These are phyloP conservation scores for Trametes cinnabarina DNA, from an alignment of 768 basidiomycete species.

Conservation along the genomic window DNA sequence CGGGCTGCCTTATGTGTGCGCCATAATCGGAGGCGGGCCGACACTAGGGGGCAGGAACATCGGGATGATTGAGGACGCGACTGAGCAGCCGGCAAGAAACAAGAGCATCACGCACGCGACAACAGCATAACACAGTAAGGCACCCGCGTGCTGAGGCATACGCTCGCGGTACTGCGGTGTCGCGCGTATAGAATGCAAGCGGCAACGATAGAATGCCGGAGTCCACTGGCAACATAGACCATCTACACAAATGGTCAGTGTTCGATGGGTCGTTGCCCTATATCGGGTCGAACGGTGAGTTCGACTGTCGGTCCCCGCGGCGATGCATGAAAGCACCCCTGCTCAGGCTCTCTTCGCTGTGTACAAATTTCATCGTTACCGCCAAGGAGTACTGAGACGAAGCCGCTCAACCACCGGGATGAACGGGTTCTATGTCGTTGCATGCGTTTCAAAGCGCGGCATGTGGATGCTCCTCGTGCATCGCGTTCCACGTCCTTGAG, in stretches of 20 bases:
- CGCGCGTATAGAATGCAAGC: constrained; percentile 6
- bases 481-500: constrained; percentile 16
- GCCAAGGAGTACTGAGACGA: constrained; percentile 11
- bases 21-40: not conserved
- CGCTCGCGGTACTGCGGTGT: constrained; percentile 5
- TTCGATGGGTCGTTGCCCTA: not conserved
- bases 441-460: constrained; percentile 12
- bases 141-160: constrained; percentile 12
- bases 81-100: constrained; percentile 1
- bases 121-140: not conserved
- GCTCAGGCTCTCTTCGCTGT: constrained; percentile 8
- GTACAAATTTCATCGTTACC: not conserved
- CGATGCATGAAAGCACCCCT: constrained; percentile 14
- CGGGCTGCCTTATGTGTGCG: not conserved
- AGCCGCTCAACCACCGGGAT: constrained; percentile 14
- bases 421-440: constrained; percentile 6
- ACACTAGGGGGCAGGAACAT: not conserved
- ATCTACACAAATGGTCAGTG: not conserved
- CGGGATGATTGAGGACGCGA: not conserved
- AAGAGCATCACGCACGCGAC: constrained; percentile 2
- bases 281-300: constrained; percentile 3
- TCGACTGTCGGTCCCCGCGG: constrained; percentile 10
- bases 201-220: not conserved
- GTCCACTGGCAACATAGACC: not conserved
- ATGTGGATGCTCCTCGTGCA: constrained; percentile 11